Percentiles rank a stretch among this genome's conserved stretches.
Conservation (phyloP, 1,139 yeast genomes). For the Scheffersomyces illinoinensis region DNA sequence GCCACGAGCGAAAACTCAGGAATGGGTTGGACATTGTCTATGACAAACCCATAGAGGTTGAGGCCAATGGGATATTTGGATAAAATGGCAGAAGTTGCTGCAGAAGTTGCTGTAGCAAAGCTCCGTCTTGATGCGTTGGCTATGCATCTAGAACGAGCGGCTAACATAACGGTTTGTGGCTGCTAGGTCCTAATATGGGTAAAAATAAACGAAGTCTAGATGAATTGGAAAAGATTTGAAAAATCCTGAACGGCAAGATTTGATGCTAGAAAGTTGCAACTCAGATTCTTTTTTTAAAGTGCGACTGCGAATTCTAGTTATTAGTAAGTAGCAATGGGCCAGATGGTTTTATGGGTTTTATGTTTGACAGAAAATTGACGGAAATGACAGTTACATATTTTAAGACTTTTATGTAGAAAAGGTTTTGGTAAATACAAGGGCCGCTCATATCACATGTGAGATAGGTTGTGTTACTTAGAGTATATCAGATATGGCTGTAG, state of each 20-base stretch:
- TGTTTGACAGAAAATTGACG: no score
- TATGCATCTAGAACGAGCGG: not conserved
- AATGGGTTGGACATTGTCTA: conserved; percentile 62
- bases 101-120: conserved; percentile 9
- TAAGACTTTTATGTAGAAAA: no score
- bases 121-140: conserved; percentile 1
- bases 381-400: not conserved
- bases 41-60: conserved; percentile 61
- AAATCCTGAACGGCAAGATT: not conserved
- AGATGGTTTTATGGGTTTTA: no score
- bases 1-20: conserved; percentile 87
- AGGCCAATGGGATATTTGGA: conserved; percentile 65
- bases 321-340: not conserved
- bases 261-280: not conserved
- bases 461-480: no score
- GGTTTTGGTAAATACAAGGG: no score
- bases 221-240: not conserved
- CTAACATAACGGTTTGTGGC: not conserved
- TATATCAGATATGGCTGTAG: no score
- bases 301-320: not conserved
- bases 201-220: not conserved
- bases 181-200: not conserved
- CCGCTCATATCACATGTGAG: no score
- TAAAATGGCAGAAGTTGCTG: conserved; percentile 15
- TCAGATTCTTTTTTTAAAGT: not conserved